Conservation (phyloP, 2,329 filamentous ascomycete genomes). For the Penicillium decumbens region DNA sequence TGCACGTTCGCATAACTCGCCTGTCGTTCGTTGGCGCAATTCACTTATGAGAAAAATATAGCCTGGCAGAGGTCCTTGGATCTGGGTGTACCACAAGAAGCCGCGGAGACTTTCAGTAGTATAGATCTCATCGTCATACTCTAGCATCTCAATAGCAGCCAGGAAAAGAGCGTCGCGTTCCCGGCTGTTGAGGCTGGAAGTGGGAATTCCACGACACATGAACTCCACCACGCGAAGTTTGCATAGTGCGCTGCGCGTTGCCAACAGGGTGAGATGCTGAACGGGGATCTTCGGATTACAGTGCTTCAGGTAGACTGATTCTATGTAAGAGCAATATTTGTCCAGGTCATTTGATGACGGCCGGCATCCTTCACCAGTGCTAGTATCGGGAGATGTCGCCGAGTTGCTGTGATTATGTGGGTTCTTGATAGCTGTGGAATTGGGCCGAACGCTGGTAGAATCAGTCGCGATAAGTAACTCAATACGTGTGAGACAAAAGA, state of each 20-base stretch:
- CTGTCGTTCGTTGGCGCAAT: constrained; percentile 50
- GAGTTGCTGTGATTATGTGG: background rate
- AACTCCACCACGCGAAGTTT: background rate
- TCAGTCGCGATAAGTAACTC: background rate
- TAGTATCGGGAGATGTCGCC: background rate
- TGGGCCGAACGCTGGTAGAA: background rate
- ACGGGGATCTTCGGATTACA: background rate
- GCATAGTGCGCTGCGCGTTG: background rate
- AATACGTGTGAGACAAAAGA: background rate
- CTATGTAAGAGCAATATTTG: background rate
- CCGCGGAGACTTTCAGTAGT: constrained; percentile 49
- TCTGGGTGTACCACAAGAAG: constrained; percentile 57
- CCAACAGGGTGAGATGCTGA: background rate
- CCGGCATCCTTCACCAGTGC: background rate
- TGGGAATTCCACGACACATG: background rate
- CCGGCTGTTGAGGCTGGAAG: background rate
- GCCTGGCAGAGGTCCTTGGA: constrained; percentile 51
- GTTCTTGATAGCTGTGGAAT: background rate
- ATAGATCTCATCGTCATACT: constrained; percentile 57
- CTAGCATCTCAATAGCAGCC: constrained; percentile 53
- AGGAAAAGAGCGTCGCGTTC: background rate
- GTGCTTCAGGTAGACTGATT: background rate
- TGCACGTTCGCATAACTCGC: constrained; percentile 55
- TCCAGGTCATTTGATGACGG: background rate
- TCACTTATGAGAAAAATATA: constrained; percentile 58